phyloP scores from a whole-genome alignment of 495 filamentous ascomycete species.

The Xanthoparmelia taractica region DNA sequence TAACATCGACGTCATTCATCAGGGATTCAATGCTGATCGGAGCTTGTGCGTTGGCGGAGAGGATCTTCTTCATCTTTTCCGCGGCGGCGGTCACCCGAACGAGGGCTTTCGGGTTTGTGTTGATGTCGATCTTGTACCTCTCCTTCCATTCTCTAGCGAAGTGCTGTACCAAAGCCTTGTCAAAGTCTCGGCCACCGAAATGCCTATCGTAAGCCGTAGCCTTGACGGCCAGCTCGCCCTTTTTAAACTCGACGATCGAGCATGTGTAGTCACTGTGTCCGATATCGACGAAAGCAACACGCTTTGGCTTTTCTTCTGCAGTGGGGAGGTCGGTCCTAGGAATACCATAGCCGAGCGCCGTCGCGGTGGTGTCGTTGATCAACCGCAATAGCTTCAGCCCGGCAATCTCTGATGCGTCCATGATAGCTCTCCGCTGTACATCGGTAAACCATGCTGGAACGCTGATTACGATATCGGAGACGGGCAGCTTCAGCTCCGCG shows the following conservation, averaged over 20 bases:
- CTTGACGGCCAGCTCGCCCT: slow-evolving; percentile 93
- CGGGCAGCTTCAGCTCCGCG: slow-evolving; percentile 81
- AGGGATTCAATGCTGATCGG: slow-evolving; percentile 97
- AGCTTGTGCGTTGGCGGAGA: slow-evolving; percentile 88
- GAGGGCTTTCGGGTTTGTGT: slow-evolving; percentile 78
- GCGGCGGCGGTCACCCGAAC: slow-evolving; percentile 77
- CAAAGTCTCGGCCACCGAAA: slow-evolving; percentile 96
- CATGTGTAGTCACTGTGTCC: slow-evolving; percentile 92
- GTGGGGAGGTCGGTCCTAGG: slow-evolving; percentile 88
- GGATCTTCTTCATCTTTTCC: slow-evolving; percentile 98
- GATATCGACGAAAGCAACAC: slow-evolving; percentile 91
- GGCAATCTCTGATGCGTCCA: slow-evolving; percentile 92
- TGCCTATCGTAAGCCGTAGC: slow-evolving; percentile 90
- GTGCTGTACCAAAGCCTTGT: slow-evolving; percentile 88
- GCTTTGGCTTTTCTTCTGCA: slow-evolving; percentile 83
- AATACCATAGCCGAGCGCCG: slow-evolving; percentile 93
- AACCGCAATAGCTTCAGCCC: slow-evolving; percentile 87
- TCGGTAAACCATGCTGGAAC: slow-evolving; percentile 98
- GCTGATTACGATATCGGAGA: slow-evolving; percentile 91
- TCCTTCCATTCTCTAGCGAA: slow-evolving; percentile 91
- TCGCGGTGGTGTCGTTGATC: slow-evolving; percentile 97
- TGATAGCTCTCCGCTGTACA: slow-evolving; percentile 74
- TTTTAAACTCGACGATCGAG: slow-evolving; percentile 92
- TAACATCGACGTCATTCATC: slow-evolving; percentile 96
- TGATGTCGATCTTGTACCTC: slow-evolving; percentile 86